These are phyloP conservation scores for Chamaenerion angustifolium DNA, from an alignment of 345 rosid genomes.

Conservation along the genomic window DNA sequence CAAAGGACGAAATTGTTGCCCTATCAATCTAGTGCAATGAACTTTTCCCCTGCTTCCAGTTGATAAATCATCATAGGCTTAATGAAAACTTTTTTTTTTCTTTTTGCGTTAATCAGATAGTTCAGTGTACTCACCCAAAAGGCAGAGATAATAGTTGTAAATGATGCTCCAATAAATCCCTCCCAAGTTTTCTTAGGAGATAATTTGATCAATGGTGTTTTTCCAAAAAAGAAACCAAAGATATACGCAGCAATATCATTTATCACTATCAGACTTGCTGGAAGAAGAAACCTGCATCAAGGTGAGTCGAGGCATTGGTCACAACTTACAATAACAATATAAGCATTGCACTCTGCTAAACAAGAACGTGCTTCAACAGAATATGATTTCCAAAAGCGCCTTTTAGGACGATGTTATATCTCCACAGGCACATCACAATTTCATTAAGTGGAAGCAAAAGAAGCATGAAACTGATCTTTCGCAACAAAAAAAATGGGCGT, in stretches of 20 bases:
- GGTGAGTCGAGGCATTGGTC: background rate
- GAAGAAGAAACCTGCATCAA: conserved; percentile 83
- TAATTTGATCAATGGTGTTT: conserved; percentile 85
- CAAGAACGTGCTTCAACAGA: background rate
- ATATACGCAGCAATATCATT: conserved; percentile 84
- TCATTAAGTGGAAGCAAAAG: no score
- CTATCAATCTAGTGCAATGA: no score
- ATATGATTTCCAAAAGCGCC: no score
- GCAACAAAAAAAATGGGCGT: background rate
- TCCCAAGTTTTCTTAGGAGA: conserved; percentile 99
- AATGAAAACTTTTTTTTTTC: no score
- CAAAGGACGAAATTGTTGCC: no score
- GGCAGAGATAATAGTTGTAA: conserved; percentile 81
- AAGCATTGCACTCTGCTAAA: background rate
- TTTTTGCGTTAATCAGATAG: background rate
- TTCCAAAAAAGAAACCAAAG: conserved; percentile 93
- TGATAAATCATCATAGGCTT: no score
- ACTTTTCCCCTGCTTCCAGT: no score
- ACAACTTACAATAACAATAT: no score
- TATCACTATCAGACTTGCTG: conserved; percentile 88
- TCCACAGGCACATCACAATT: no score
- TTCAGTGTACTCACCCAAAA: conserved; percentile 44
- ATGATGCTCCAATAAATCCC: conserved; percentile 90
- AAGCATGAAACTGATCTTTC: no score
- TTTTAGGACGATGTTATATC: background rate